These are phyloP conservation scores for Saccharomycopsis capsularis DNA, from an alignment of 805 yeast genomes.

Conservation along the genomic window DNA sequence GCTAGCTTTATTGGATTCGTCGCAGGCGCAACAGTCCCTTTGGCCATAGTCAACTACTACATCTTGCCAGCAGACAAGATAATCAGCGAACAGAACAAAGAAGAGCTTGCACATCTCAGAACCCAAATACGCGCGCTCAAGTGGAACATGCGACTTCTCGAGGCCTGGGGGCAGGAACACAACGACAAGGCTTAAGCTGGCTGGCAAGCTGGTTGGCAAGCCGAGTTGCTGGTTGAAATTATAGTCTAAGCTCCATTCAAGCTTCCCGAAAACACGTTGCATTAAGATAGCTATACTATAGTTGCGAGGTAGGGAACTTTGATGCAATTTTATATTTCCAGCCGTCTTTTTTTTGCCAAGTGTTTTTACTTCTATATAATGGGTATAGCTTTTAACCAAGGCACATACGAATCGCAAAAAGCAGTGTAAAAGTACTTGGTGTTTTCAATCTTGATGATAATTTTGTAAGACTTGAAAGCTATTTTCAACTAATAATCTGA, in stretches of 20 bases:
- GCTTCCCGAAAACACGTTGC: background rate
- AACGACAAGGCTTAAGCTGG: background rate
- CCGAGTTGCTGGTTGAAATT: too few relatives aligned
- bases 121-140: conserved; percentile 3
- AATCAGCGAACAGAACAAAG: background rate
- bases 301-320: background rate
- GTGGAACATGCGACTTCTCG: conserved; percentile 3
- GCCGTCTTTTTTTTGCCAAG: too few relatives aligned
- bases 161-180: background rate
- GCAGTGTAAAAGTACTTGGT: too few relatives aligned
- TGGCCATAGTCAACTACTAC: conserved; percentile 1
- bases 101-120: conserved; percentile 11
- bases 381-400: too few relatives aligned
- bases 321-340: too few relatives aligned
- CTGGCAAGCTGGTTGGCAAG: background rate
- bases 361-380: too few relatives aligned
- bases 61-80: conserved; percentile 7
- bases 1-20: conserved; percentile 9
- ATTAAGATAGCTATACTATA: background rate
- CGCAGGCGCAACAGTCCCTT: conserved; percentile 17
- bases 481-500: too few relatives aligned
- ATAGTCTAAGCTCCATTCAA: too few relatives aligned
- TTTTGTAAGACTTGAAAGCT: too few relatives aligned
- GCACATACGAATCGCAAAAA: too few relatives aligned
- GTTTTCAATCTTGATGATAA: too few relatives aligned